Conservation (phyloP, 2,329 filamentous ascomycete species). For the Colletotrichum noveboracense region DNA sequence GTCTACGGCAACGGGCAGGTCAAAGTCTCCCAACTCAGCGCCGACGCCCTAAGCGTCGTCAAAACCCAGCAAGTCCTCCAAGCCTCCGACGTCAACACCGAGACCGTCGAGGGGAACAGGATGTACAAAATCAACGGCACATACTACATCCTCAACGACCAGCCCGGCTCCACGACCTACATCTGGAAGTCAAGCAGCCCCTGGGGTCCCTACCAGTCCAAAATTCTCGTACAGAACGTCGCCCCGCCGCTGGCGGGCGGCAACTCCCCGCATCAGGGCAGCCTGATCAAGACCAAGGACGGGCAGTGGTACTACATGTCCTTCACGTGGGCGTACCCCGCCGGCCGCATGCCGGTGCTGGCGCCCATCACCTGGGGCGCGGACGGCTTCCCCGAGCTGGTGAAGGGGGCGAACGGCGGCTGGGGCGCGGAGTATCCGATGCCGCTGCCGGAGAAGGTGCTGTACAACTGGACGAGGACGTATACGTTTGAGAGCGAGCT, state of each 20-base stretch:
- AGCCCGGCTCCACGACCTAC: slow-evolving; percentile 48
- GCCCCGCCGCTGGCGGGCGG: slow-evolving; percentile 47
- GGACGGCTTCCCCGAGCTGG: slow-evolving; percentile 55
- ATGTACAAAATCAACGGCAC: slow-evolving; percentile 62
- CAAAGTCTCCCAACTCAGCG: slow-evolving; percentile 54
- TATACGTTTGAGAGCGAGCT: slow-evolving; percentile 51
- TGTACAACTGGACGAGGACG: slow-evolving; percentile 36
- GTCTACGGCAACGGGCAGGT: slow-evolving; percentile 57
- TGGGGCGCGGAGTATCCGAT: slow-evolving; percentile 53
- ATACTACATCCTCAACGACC: slow-evolving; percentile 60
- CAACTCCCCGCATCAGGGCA: slow-evolving; percentile 59
- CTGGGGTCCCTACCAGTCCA: slow-evolving; percentile 57
- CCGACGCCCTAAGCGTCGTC: slow-evolving; percentile 51
- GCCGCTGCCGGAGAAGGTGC: slow-evolving; percentile 28
- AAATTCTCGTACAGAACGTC: slow-evolving; percentile 48
- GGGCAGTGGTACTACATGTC: slow-evolving; percentile 65
- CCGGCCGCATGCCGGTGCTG: slow-evolving; percentile 61
- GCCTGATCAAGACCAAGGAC: slow-evolving; percentile 54
- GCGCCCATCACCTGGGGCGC: slow-evolving; percentile 57
- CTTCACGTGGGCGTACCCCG: slow-evolving; percentile 61
- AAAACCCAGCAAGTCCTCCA: slow-evolving; percentile 49
- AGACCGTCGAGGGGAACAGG: slow-evolving; percentile 53
- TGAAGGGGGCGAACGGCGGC: slow-evolving; percentile 45
- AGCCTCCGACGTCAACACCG: slow-evolving; percentile 35
- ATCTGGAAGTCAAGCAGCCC: slow-evolving; percentile 55